These are phyloP conservation scores for Arachis hypogaea DNA, from an alignment of 306 rosid species.

Conservation along the genomic window DNA sequence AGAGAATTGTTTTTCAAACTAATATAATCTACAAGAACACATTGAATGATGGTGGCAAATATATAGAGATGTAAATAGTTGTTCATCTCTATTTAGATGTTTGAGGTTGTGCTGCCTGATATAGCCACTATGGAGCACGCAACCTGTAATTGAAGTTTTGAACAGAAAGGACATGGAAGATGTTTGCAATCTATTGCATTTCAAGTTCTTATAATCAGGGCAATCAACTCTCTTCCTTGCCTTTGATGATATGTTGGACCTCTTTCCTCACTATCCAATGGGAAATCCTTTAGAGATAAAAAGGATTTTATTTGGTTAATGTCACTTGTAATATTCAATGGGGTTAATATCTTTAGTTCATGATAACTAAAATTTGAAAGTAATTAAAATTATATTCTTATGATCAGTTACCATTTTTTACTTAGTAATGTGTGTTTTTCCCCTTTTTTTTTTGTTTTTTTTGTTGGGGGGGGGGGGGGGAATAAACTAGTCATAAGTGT, in stretches of 20 bases:
- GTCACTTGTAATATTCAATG: background rate
- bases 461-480: too few relatives aligned
- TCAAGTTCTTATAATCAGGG: conserved; percentile 58
- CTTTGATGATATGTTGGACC: conserved; percentile 54
- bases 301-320: background rate
- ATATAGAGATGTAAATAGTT: background rate
- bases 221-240: conserved; percentile 54
- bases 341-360: background rate
- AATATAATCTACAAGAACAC: background rate
- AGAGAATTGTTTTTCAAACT: background rate
- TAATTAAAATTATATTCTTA: too few relatives aligned
- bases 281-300: too few relatives aligned
- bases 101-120: conserved; percentile 61
- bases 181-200: conserved; percentile 56
- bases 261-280: conserved; percentile 40
- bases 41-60: background rate
- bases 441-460: too few relatives aligned
- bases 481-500: too few relatives aligned
- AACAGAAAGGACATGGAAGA: conserved; percentile 62
- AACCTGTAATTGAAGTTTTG: conserved; percentile 58
- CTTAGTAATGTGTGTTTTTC: too few relatives aligned
- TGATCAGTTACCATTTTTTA: too few relatives aligned
- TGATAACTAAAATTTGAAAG: too few relatives aligned
- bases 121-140: conserved; percentile 60
- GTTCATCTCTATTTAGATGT: conserved; percentile 44